Percentiles rank a stretch among this genome's conserved stretches.
Conservation (phyloP, 2,329 filamentous ascomycete species). For the Epicoccum sorghinum region DNA sequence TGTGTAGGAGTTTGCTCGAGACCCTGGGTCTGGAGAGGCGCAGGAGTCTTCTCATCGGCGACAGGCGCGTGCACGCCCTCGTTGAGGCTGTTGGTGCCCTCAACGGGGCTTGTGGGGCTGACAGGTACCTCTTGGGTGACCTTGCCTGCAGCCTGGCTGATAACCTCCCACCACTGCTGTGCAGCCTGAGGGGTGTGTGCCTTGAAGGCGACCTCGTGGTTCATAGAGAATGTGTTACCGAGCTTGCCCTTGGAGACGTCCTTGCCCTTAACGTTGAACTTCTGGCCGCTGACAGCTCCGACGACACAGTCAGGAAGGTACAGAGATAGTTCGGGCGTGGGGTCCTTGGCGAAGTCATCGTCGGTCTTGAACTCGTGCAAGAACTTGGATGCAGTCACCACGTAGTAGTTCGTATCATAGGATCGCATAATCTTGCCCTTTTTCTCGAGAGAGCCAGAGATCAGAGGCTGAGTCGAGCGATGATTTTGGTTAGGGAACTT, state of each 20-base stretch:
- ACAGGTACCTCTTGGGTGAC: conserved; percentile 51
- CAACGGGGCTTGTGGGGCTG: conserved; percentile 46
- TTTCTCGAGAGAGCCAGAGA: conserved; percentile 87
- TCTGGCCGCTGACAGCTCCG: conserved; percentile 73
- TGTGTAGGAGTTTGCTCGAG: conserved; percentile 30
- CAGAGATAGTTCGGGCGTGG: conserved; percentile 83
- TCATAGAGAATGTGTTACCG: conserved; percentile 79
- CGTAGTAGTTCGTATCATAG: conserved; percentile 85
- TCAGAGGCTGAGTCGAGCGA: conserved; percentile 75
- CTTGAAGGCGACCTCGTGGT: conserved; percentile 84
- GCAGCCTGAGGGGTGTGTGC: conserved; percentile 81
- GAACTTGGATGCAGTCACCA: conserved; percentile 85
- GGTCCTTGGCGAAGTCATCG: conserved; percentile 74
- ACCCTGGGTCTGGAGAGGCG: conserved; percentile 44
- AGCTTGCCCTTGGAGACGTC: conserved; percentile 79
- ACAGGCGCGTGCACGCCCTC: conserved; percentile 1
- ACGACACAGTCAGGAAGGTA: conserved; percentile 91
- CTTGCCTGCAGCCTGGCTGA: conserved; percentile 65
- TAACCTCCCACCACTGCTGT: conserved; percentile 81
- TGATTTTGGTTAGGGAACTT: conserved; percentile 91
- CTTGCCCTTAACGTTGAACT: conserved; percentile 96
- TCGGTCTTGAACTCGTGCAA: conserved; percentile 96
- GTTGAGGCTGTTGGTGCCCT: conserved; percentile 27
- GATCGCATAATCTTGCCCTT: conserved; percentile 87
- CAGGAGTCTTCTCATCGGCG: conserved; percentile 24